Percentiles rank a stretch among this genome's conserved stretches.
These are phyloP conservation scores for Peronosclerospora sorghi DNA, from an alignment of 352 stramenopile species.

Conservation along the genomic window DNA sequence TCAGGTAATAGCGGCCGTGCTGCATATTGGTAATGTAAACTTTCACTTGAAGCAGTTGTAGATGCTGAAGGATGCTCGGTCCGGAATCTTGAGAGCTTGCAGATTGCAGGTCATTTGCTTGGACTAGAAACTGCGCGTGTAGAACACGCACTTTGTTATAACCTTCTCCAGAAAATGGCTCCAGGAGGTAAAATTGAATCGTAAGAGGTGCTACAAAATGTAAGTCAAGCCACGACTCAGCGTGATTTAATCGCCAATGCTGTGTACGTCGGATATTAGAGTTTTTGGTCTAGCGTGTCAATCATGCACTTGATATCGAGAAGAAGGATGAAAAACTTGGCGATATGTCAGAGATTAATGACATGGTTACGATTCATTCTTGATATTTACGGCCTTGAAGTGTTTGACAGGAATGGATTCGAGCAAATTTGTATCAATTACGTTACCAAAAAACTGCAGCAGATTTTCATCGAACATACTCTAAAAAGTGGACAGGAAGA, in stretches of 20 bases:
- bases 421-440: conserved; percentile 95
- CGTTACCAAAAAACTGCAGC: conserved; percentile 90
- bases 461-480: conserved; percentile 88
- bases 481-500: conserved; percentile 88
- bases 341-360: conserved; percentile 56
- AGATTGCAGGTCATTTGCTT: conserved; percentile 54
- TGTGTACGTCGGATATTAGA: conserved; percentile 94
- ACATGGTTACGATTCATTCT: conserved; percentile 85
- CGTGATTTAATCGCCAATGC: conserved; percentile 94
- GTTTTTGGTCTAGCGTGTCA: conserved; percentile 91
- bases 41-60: conserved; percentile 48
- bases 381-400: conserved; percentile 96
- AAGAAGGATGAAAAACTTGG: conserved; percentile 72
- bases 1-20: conserved; percentile 69
- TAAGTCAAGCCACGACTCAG: no score
- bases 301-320: no score
- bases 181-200: conserved; percentile 72
- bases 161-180: conserved; percentile 80
- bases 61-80: no score
- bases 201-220: conserved; percentile 81
- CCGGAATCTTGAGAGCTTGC: no score
- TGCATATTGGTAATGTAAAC: no score
- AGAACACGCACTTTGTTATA: conserved; percentile 73
- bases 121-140: conserved; percentile 50
- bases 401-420: conserved; percentile 90